Conservation (phyloP, 192 early-diverging fungal genomes). For the Phlyctochytrium bullatum region DNA sequence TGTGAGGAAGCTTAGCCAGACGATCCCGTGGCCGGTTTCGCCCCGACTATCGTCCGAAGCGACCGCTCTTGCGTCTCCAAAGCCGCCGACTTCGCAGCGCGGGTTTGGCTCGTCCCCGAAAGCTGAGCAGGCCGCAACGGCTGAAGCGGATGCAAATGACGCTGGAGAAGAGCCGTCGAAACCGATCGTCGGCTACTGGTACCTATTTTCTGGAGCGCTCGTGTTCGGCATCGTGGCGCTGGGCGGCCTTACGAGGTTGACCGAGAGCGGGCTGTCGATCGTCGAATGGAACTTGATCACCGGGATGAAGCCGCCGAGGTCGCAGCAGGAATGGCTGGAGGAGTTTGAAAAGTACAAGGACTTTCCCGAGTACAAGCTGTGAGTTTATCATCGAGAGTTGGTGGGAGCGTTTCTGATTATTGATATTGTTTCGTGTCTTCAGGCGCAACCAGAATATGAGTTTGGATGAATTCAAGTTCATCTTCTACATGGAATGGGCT, state of each 20-base stretch:
- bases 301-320: constrained; percentile 87
- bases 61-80: too few relatives aligned
- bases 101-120: too few relatives aligned
- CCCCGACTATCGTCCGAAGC: too few relatives aligned
- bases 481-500: constrained; percentile 98
- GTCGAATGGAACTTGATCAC: constrained; percentile 95
- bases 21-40: too few relatives aligned
- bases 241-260: constrained; percentile 93
- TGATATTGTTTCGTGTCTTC: too few relatives aligned
- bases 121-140: too few relatives aligned
- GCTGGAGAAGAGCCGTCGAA: too few relatives aligned
- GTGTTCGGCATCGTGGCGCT: constrained; percentile 92
- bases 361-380: constrained; percentile 96
- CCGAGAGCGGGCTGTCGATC: constrained; percentile 96
- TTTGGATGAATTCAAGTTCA: constrained; percentile 90
- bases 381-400: constrained; percentile 45
- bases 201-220: constrained; percentile 80
- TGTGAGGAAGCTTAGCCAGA: too few relatives aligned
- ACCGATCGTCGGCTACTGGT: constrained; percentile 97
- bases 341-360: constrained; percentile 99
- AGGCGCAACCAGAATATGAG: constrained; percentile 85
- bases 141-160: too few relatives aligned
- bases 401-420: constrained; percentile 7
- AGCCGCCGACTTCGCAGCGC: too few relatives aligned
- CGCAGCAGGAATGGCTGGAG: constrained; percentile 80